These are phyloP conservation scores for Neopestalotiopsis sp. DNA, from an alignment of 2,329 filamentous ascomycete genomes.

Conservation along the genomic window DNA sequence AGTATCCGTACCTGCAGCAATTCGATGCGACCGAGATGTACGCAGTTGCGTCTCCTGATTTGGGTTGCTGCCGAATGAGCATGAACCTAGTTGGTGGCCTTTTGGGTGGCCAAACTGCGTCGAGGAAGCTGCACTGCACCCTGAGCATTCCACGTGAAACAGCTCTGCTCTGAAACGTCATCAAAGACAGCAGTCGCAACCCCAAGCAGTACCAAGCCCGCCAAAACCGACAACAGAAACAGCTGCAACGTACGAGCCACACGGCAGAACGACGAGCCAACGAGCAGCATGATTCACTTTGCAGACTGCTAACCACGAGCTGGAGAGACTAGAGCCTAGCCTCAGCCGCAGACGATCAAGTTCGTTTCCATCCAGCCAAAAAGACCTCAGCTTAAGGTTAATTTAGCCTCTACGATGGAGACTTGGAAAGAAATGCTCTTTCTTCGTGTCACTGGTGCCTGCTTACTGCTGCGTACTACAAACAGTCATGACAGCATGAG, in stretches of 20 bases:
- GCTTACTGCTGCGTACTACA: too few species aligned
- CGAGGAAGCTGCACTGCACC: not conserved
- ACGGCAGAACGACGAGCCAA: not conserved
- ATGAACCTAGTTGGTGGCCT: not conserved
- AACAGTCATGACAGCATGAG: not conserved
- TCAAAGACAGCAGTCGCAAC: not conserved
- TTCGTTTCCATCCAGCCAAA: not conserved
- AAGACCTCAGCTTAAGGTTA: slow-evolving; percentile 7
- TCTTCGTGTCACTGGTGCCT: not conserved
- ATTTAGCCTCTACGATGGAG: not conserved
- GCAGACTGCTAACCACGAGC: not conserved
- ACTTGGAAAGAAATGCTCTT: not conserved
- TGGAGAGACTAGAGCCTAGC: not conserved
- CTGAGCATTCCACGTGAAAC: not conserved
- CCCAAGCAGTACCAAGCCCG: not conserved
- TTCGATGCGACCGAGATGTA: too few species aligned
- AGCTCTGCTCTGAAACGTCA: slow-evolving; percentile 2
- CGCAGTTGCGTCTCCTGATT: too few species aligned
- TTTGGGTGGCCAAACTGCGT: not conserved
- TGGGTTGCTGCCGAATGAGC: too few species aligned
- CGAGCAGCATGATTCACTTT: slow-evolving; percentile 1
- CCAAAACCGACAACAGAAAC: not conserved
- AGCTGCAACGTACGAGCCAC: not conserved
- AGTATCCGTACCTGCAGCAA: too few species aligned
- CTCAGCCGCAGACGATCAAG: slow-evolving; percentile 1